phyloP scores from a whole-genome alignment of 73 alveolate genomes.

The Diophrys appendiculata region DNA sequence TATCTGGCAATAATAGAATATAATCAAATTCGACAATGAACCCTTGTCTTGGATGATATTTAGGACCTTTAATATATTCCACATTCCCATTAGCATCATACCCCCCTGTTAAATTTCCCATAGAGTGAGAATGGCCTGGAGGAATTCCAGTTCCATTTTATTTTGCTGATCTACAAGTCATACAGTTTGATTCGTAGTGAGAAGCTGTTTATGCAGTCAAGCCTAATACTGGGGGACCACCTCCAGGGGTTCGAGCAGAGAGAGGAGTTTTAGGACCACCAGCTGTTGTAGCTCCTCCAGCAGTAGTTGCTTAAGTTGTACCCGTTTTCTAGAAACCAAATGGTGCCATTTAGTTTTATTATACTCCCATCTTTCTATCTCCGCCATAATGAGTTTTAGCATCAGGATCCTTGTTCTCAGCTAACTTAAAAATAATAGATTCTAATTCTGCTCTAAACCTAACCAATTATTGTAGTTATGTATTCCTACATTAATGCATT shows the following conservation, averaged over 20 bases:
- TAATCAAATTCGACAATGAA: conserved; percentile 22
- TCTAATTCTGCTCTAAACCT: conserved; percentile 17
- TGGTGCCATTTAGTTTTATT: conserved; percentile 1
- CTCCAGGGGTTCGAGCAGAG: conserved; percentile 2
- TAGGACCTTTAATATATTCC: conserved; percentile 4
- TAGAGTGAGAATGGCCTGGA: conserved; percentile 6
- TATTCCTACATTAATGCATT: conserved; percentile 8
- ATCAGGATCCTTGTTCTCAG: conserved; percentile 1
- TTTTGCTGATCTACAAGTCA: not conserved
- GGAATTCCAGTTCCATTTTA: not conserved
- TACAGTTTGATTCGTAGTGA: not conserved
- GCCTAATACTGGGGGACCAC: not conserved
- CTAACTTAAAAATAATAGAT: conserved; percentile 9
- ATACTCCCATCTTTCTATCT: not conserved
- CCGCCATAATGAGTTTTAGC: conserved; percentile 1
- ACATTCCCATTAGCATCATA: not conserved
- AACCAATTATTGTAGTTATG: conserved; percentile 22
- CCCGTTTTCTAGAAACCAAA: conserved; percentile 2
- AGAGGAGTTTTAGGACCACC: conserved; percentile 4
- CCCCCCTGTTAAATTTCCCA: not conserved
- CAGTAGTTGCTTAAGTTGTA: conserved; percentile 7
- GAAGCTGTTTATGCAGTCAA: conserved; percentile 7
- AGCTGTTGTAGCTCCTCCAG: not conserved
- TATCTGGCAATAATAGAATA: conserved; percentile 12
- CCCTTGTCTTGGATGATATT: conserved; percentile 25